Base-by-base conservation (phyloP, 371 early-diverging fungal genomes). In the Actinomortierella ambigua region DNA sequence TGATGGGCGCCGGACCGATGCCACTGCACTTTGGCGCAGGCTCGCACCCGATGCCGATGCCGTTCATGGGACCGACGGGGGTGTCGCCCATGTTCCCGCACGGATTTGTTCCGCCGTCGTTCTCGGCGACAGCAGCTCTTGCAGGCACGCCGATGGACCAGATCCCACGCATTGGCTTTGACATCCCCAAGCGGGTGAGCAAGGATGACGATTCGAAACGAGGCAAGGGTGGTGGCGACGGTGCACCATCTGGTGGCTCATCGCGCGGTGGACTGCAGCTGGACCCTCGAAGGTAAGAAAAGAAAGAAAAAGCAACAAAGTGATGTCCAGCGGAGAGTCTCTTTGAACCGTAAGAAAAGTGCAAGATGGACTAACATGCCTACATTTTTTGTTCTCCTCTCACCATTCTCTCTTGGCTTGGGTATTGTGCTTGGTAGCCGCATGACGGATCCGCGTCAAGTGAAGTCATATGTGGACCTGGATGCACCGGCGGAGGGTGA, bases 401-500 rank as follows among this genome's bases (percentile, higher is more conserved):
- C 9, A 23, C 26, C 14, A 7, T 48, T 8, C 18, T 11, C 27
- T n/a, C 23, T 23, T 42, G 20, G 63, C 3, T 14, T 27, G 41
- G 7, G 0, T 3, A 46, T 28, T 0, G 15, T 22, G 26, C 14
- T 52, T n/a, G 15, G 3, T 28, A 68, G 63, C 53, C 61, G 67
- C 57, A 73, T 63, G 62, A 42, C 65, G 18, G 90, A 90, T 66
- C 89, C 89, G 20, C 84, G 91, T 49, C 88, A 89, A 78, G 88
- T 93, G 55, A 91, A 90, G 68, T 92, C 92, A 6, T 95, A 95
- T 59, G 91, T 94, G 46, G 95, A 95, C 61, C 70, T 94, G 59
- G 95, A 95, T 79, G 93, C 92, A 29, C 95, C 95, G 7, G 92
- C 89, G 17, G 92, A 91, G 69, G 93, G 92, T 34, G 93, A 91